Percentiles rank a stretch among this genome's conserved stretches.
phyloP scores from a whole-genome alignment of 225 moss, liverwort and hornwort genomes.

The Polytrichum commune region DNA sequence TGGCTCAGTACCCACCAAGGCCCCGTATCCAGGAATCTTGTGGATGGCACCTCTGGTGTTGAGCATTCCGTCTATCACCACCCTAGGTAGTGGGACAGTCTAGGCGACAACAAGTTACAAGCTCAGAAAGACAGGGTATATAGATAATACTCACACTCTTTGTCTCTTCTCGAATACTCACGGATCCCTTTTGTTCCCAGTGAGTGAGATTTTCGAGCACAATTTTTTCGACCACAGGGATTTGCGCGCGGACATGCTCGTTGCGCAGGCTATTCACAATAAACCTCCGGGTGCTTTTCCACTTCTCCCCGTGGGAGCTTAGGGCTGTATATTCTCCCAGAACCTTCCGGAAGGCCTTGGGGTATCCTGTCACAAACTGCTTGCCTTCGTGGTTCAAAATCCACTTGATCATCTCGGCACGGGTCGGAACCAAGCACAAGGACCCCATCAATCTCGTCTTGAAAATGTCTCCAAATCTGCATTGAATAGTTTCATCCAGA shows the following conservation, averaged over 20 bases:
- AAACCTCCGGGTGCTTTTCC: conserved; percentile 25
- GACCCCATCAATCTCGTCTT: conserved; percentile 10
- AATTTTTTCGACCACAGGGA: conserved; percentile 13
- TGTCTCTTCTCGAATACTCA: conserved; percentile 12
- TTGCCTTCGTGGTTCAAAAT: conserved; percentile 6
- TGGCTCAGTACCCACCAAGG: neutral
- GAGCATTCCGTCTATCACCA: too few relatives aligned
- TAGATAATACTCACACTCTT: conserved; percentile 10
- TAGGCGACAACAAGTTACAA: too few relatives aligned
- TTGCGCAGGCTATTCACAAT: conserved; percentile 16
- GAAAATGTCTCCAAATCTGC: conserved; percentile 16
- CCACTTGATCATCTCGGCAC: conserved; percentile 11
- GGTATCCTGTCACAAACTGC: conserved; percentile 7
- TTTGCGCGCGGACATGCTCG: conserved; percentile 9
- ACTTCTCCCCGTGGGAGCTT: conserved; percentile 14
- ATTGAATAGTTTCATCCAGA: neutral
- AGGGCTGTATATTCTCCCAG: conserved; percentile 7
- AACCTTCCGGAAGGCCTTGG: conserved; percentile 6
- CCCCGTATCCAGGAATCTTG: neutral
- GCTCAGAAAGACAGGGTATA: too few relatives aligned
- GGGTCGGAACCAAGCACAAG: neutral
- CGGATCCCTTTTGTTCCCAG: conserved; percentile 9
- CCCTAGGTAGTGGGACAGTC: too few relatives aligned
- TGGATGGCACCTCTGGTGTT: too few relatives aligned
- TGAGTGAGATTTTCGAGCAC: conserved; percentile 16